Conservation (phyloP, 2,329 filamentous ascomycete genomes). For the Aspergillus arachidicola region DNA sequence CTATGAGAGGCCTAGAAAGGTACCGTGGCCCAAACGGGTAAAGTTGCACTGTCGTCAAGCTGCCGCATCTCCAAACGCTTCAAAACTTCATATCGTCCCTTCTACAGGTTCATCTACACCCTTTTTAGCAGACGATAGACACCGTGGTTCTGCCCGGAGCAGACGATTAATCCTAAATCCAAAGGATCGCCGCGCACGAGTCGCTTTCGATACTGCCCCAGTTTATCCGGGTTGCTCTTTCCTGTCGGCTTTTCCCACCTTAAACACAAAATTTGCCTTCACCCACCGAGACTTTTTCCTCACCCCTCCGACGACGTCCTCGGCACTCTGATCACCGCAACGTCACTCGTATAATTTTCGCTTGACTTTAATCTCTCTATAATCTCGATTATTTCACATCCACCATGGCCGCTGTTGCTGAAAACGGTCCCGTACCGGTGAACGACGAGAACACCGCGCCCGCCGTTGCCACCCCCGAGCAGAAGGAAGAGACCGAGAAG, state of each 20-base stretch:
- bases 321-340: constrained; percentile 8
- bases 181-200: constrained; percentile 11
- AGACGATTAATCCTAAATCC: constrained; percentile 25
- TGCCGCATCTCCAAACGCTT: constrained; percentile 29
- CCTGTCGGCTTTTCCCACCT: constrained; percentile 16
- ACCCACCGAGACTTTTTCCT: constrained; percentile 22
- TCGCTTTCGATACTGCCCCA: constrained; percentile 16
- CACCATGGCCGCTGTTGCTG: constrained; percentile 42
- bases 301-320: constrained; percentile 15
- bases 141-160: constrained; percentile 42
- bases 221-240: constrained; percentile 29
- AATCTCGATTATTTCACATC: constrained; percentile 10
- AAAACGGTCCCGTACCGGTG: constrained; percentile 38
- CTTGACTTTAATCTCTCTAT: neutral
- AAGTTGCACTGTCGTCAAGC: constrained; percentile 21
- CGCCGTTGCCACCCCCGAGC: constrained; percentile 50
- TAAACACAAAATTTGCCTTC: constrained; percentile 28
- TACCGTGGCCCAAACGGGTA: constrained; percentile 27
- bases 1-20: constrained; percentile 22
- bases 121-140: constrained; percentile 20
- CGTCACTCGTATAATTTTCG: constrained; percentile 3
- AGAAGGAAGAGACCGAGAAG: constrained; percentile 38
- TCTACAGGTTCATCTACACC: constrained; percentile 18
- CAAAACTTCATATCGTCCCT: constrained; percentile 35
- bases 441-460: constrained; percentile 60